phyloP scores from a whole-genome alignment of 2,329 filamentous ascomycete species.

The Mycosphaerella sp. region DNA sequence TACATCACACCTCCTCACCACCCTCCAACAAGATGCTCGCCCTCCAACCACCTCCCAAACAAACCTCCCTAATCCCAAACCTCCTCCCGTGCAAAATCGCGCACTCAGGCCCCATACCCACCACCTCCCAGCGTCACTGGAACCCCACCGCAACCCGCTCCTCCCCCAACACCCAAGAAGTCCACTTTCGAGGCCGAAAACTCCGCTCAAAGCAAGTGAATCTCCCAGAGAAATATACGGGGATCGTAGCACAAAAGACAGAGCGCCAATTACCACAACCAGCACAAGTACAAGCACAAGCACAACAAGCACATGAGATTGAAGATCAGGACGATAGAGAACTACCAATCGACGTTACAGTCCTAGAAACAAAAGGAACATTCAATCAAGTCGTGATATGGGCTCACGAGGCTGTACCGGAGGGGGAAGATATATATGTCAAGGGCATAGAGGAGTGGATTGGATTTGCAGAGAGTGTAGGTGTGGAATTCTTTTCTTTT shows the following conservation, averaged over 20 bases:
- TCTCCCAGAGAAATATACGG: constrained; percentile 65
- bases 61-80: constrained; percentile 53
- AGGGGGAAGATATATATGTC: constrained; percentile 63
- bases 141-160: constrained; percentile 41
- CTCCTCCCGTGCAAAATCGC: constrained; percentile 75
- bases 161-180: constrained; percentile 33
- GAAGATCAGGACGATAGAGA: constrained; percentile 41
- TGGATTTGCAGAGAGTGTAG: constrained; percentile 61
- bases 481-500: too few species aligned
- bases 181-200: constrained; percentile 75
- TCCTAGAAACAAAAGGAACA: constrained; percentile 56
- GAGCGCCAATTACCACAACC: constrained; percentile 17
- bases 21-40: constrained; percentile 39
- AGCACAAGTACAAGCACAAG: background rate
- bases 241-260: constrained; percentile 26
- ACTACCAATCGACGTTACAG: constrained; percentile 46
- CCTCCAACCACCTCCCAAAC: constrained; percentile 32
- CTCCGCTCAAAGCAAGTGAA: constrained; percentile 61
- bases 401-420: constrained; percentile 66
- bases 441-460: constrained; percentile 78
- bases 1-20: background rate
- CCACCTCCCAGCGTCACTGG: constrained; percentile 64
- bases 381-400: constrained; percentile 79
- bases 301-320: constrained; percentile 26
- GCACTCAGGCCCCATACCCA: constrained; percentile 65